These are phyloP conservation scores for Cystobasidiaceae sp. DNA, from an alignment of 1,284 basidiomycete genomes.

Conservation along the genomic window DNA sequence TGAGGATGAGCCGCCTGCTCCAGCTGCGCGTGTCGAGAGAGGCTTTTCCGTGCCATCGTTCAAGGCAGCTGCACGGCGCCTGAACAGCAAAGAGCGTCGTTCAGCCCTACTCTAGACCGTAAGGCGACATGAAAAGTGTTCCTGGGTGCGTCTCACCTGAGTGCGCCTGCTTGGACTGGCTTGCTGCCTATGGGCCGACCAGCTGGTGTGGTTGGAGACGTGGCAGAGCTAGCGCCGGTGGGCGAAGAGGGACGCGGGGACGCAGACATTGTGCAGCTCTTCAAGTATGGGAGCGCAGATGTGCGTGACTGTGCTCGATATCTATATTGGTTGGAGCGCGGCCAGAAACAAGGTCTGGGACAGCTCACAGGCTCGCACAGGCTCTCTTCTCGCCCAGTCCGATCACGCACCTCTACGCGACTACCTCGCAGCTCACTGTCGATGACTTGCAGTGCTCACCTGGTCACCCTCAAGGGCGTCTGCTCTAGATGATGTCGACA, in stretches of 20 bases:
- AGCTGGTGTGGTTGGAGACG: neutral
- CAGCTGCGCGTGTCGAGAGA: slow-evolving; percentile 83
- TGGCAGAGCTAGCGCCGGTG: slow-evolving; percentile 10
- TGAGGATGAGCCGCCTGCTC: slow-evolving; percentile 90
- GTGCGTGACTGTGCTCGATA: neutral
- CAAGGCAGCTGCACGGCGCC: slow-evolving; percentile 40
- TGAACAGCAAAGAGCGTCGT: neutral
- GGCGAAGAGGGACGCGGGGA: slow-evolving; percentile 17
- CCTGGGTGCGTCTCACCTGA: slow-evolving; percentile 9
- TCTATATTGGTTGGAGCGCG: no score
- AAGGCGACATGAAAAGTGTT: neutral
- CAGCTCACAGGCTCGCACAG: no score
- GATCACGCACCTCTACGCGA: no score
- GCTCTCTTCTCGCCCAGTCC: no score
- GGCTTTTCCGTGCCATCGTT: slow-evolving; percentile 56
- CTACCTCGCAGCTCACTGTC: no score
- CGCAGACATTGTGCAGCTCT: neutral
- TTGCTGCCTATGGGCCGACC: slow-evolving; percentile 23
- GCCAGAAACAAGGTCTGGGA: no score
- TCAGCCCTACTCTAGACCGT: neutral
- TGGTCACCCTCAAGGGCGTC: no score
- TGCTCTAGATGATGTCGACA: neutral
- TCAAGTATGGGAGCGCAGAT: neutral
- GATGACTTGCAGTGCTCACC: no score
- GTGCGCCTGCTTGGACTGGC: slow-evolving; percentile 23